A percentile compares a stretch with the other conserved stretches of the same genome.
These are phyloP conservation scores for Suhomyces prunicola DNA, from an alignment of 805 yeast species.

Conservation along the genomic window DNA sequence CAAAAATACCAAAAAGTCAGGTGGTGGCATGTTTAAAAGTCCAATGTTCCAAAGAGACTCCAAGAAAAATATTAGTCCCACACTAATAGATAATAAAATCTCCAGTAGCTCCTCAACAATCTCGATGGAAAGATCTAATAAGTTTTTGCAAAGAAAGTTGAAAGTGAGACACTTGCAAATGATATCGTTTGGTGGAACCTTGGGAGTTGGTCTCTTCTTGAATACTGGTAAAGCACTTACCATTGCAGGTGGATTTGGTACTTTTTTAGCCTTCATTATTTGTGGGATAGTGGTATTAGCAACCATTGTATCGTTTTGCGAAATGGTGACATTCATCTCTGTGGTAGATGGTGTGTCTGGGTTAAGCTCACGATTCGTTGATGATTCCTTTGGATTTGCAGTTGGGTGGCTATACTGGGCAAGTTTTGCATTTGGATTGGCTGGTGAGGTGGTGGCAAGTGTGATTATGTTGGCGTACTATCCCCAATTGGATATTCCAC, in stretches of 20 bases:
- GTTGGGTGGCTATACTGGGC: slow-evolving; percentile 73
- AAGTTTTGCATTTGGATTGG: slow-evolving; percentile 67
- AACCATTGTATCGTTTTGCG: slow-evolving; percentile 73
- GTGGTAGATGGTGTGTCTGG: slow-evolving; percentile 79
- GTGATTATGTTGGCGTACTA: slow-evolving; percentile 73
- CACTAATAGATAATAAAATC: background rate
- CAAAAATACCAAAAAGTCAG: slow-evolving; percentile 2
- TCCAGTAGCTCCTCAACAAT: background rate
- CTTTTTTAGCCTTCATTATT: slow-evolving; percentile 60
- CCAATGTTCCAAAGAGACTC: slow-evolving; percentile 1
- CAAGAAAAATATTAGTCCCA: background rate
- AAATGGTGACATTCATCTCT: slow-evolving; percentile 76
- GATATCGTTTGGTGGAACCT: slow-evolving; percentile 75
- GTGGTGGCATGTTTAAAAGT: background rate
- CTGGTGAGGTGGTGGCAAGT: slow-evolving; percentile 79
- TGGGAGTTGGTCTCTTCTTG: slow-evolving; percentile 72
- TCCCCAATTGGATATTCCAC: slow-evolving; percentile 50
- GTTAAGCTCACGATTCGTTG: slow-evolving; percentile 69
- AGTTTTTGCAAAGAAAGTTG: slow-evolving; percentile 52
- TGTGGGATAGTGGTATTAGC: slow-evolving; percentile 65
- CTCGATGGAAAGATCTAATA: slow-evolving; percentile 3
- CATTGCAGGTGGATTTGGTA: slow-evolving; percentile 76
- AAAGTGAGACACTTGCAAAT: slow-evolving; percentile 68
- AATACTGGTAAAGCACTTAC: slow-evolving; percentile 71
- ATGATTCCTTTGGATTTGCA: slow-evolving; percentile 74